Evolutionary conservation across 2,329 filamentous ascomycete species (phyloP).

Genomic region (Colletotrichum graminicola): DNA sequence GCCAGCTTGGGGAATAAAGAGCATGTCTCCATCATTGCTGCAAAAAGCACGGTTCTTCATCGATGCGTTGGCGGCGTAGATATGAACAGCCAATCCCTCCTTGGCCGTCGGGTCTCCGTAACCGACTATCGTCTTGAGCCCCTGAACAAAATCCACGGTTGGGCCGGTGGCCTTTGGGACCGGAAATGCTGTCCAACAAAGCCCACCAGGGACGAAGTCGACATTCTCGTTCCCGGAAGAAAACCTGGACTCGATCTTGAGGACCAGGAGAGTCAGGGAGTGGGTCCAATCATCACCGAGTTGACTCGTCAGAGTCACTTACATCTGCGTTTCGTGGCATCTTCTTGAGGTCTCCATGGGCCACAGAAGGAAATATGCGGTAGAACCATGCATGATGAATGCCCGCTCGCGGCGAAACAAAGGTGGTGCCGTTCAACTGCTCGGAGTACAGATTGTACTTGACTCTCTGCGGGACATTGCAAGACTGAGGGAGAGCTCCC

Average conservation of each 20-base stretch:
- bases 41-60: constrained; percentile 61
- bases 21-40: constrained; percentile 73
- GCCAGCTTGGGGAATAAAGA: constrained; percentile 73
- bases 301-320: constrained; percentile 27
- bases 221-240: constrained; percentile 55
- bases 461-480: constrained; percentile 59
- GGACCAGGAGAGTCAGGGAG: neutral
- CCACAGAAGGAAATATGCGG: constrained; percentile 48
- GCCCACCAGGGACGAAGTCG: constrained; percentile 54
- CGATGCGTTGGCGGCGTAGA: constrained; percentile 60
- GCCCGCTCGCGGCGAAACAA: constrained; percentile 44
- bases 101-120: constrained; percentile 63
- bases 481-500: constrained; percentile 38
- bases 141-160: constrained; percentile 59
- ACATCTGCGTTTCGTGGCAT: constrained; percentile 38
- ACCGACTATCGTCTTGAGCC: constrained; percentile 62
- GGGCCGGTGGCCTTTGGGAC: constrained; percentile 35
- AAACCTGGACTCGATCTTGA: constrained; percentile 50
- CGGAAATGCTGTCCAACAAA: constrained; percentile 56
- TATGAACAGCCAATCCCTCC: constrained; percentile 62
- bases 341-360: constrained; percentile 40
- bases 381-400: constrained; percentile 49
- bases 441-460: constrained; percentile 59
- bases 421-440: constrained; percentile 60
- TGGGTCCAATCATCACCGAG: neutral